A percentile compares a stretch with the other conserved stretches of the same genome.
Conservation (phyloP, 768 basidiomycete genomes). For the Ramaria rubella region DNA sequence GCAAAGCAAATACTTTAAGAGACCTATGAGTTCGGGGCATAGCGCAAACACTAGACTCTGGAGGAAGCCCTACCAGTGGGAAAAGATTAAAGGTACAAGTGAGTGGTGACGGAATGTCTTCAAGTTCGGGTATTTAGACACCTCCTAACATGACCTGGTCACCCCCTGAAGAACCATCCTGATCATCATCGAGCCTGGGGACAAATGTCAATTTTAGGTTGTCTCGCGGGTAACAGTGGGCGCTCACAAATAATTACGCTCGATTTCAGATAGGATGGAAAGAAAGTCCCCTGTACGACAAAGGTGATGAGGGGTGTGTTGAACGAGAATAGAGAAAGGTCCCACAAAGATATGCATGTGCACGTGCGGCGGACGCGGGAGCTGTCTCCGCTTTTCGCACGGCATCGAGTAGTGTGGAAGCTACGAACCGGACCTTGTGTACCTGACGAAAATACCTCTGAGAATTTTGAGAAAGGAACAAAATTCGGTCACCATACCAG, state of each 20-base stretch:
- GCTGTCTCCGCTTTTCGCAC: slow-evolving; percentile 76
- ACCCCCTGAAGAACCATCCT: slow-evolving; percentile 51
- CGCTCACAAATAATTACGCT: slow-evolving; percentile 77
- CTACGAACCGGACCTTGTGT: slow-evolving; percentile 90
- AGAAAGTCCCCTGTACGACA: slow-evolving; percentile 74
- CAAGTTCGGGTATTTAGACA: background rate
- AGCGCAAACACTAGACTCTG: background rate
- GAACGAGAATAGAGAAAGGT: slow-evolving; percentile 12
- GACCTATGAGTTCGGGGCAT: background rate
- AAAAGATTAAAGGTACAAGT: background rate
- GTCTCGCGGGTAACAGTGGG: background rate
- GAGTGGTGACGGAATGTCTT: background rate
- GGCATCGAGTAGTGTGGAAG: slow-evolving; percentile 80
- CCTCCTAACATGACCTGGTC: background rate
- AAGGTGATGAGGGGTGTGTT: slow-evolving; percentile 10
- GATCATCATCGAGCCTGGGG: slow-evolving; percentile 59
- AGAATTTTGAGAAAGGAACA: background rate
- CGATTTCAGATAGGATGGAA: slow-evolving; percentile 86
- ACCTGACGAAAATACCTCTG: slow-evolving; percentile 41
- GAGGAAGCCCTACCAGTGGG: background rate
- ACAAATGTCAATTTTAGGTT: slow-evolving; percentile 11
- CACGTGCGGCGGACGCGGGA: slow-evolving; percentile 73
- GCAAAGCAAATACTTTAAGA: background rate
- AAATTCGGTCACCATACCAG: slow-evolving; percentile 37
- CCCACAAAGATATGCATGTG: slow-evolving; percentile 82